Conservation (phyloP, 1,139 yeast genomes). For the Sugiyamaella neomexicana region DNA sequence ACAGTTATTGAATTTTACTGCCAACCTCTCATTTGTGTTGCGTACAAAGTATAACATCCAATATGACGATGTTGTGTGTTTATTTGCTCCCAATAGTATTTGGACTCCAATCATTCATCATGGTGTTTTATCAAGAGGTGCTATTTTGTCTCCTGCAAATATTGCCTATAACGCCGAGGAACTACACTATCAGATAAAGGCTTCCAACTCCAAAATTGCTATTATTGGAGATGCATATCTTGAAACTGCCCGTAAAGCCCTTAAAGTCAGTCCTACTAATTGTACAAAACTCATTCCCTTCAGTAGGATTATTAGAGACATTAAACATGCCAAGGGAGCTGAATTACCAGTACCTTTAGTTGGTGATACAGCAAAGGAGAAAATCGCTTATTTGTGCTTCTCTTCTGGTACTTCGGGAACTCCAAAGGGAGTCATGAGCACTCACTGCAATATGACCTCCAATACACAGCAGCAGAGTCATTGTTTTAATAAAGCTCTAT, state of each 20-base stretch:
- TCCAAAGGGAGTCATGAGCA: constrained; percentile 71
- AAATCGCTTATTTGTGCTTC: constrained; percentile 48
- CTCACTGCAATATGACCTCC: constrained; percentile 48
- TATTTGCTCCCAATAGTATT: constrained; percentile 38
- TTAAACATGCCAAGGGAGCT: constrained; percentile 18
- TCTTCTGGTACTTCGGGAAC: constrained; percentile 77
- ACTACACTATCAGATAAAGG: constrained; percentile 39
- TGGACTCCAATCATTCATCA: constrained; percentile 37
- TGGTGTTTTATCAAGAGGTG: constrained; percentile 40
- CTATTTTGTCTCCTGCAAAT: constrained; percentile 42
- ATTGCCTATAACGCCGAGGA: constrained; percentile 40
- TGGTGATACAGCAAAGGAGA: constrained; percentile 24
- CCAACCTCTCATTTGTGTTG: constrained; percentile 31
- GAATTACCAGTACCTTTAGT: constrained; percentile 20
- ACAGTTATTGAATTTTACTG: constrained; percentile 28
- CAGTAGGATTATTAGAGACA: constrained; percentile 25
- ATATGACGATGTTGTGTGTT: constrained; percentile 37
- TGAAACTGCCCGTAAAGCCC: constrained; percentile 36
- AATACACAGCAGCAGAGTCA: constrained; percentile 33
- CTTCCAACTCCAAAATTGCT: constrained; percentile 35
- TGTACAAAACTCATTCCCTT: constrained; percentile 25
- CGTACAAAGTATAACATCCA: constrained; percentile 29
- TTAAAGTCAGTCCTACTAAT: constrained; percentile 16
- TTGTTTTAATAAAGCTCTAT: constrained; percentile 18
- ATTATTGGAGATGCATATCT: constrained; percentile 31